phyloP scores from a whole-genome alignment of 2,329 filamentous ascomycete species.

The Juglanconis sp. region DNA sequence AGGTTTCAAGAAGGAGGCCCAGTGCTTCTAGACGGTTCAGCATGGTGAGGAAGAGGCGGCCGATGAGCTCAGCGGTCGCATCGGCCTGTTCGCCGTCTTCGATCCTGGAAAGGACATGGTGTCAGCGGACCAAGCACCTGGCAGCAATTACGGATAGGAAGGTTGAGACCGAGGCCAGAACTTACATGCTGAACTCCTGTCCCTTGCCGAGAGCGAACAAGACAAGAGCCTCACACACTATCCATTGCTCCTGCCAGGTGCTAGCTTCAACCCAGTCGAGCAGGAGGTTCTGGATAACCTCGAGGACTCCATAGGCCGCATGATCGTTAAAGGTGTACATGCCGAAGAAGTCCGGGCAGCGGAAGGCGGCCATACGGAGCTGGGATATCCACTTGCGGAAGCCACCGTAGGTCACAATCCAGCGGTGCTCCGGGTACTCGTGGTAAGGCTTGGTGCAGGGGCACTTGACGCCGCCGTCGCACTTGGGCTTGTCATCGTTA shows the following conservation, averaged over 20 bases:
- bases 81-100: conserved; percentile 27
- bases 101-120: conserved; percentile 21
- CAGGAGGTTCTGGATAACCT: conserved; percentile 41
- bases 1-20: conserved; percentile 28
- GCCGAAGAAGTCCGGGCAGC: conserved; percentile 35
- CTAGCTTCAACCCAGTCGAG: conserved; percentile 31
- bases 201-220: conserved; percentile 25
- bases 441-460: conserved; percentile 28
- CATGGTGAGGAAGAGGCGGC: conserved; percentile 36
- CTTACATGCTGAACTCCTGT: conserved; percentile 21
- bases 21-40: conserved; percentile 34
- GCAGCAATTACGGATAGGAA: background rate
- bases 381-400: conserved; percentile 25
- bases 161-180: background rate
- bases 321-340: conserved; percentile 45
- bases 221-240: conserved; percentile 35
- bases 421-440: conserved; percentile 31
- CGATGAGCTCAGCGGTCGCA: conserved; percentile 22
- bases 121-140: background rate
- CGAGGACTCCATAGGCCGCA: conserved; percentile 35
- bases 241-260: conserved; percentile 34
- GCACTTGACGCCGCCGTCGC: conserved; percentile 5
- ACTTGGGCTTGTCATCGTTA: background rate
- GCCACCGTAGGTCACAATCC: conserved; percentile 29
- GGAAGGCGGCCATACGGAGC: conserved; percentile 22